Evolutionary conservation across 805 yeast genomes (phyloP).

Genomic region (Komagataella populi): DNA sequence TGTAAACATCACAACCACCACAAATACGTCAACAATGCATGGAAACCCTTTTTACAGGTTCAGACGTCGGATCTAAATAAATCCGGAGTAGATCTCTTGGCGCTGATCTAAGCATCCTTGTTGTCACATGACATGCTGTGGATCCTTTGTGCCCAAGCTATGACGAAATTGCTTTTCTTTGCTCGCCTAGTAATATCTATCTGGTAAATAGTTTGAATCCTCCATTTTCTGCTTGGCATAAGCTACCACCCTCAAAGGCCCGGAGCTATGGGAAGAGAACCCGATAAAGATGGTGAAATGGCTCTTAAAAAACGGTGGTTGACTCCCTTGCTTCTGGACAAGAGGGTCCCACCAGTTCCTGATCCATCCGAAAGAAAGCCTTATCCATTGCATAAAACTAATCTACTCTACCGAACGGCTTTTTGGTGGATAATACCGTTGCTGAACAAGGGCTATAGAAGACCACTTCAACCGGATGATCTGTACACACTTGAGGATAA

Average conservation of each 20-base stretch:
- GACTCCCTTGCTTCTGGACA: conserved; percentile 30
- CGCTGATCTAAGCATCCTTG: not conserved
- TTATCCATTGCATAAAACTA: conserved; percentile 33
- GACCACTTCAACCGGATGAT: conserved; percentile 57
- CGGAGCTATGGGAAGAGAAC: not conserved
- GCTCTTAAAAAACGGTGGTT: conserved; percentile 34
- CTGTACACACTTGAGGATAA: conserved; percentile 31
- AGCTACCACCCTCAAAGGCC: not conserved
- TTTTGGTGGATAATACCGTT: conserved; percentile 63
- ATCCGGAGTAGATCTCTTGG: not conserved
- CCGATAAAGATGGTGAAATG: conserved; percentile 1
- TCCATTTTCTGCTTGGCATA: not conserved
- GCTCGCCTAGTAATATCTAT: not conserved
- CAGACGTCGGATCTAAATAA: not conserved
- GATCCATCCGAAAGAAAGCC: conserved; percentile 31
- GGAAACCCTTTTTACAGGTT: not conserved
- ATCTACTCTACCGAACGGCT: conserved; percentile 28
- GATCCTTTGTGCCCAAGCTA: not conserved
- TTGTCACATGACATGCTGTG: not conserved
- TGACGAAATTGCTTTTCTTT: not conserved
- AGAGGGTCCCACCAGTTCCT: conserved; percentile 36
- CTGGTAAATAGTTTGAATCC: not conserved
- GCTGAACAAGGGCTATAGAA: conserved; percentile 52
- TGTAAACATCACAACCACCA: not conserved
- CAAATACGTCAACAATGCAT: not conserved